Base-by-base conservation (phyloP, 2,329 filamentous ascomycete genomes). In the Exophiala aquamarina region DNA sequence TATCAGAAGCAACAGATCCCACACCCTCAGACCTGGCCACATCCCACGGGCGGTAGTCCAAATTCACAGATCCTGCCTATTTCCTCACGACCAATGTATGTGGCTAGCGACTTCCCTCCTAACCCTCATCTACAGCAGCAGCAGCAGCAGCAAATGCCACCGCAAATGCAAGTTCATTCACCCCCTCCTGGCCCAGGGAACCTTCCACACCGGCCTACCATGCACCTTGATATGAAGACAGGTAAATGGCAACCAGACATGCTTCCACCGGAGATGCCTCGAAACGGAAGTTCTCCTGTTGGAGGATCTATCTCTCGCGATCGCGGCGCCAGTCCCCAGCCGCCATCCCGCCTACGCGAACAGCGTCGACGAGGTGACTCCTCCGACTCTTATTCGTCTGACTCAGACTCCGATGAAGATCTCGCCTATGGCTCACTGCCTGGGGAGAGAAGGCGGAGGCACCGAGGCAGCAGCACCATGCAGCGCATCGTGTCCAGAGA, bases 221-320 rank as follows among this genome's bases (percentile, higher is more conserved):
- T 46, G 28, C 41, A 52, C 33, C 35, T 44, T 17, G 50, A 52
- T 33, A 36, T 35, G 14, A 52, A 52, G 37, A 52, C 50, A 18
- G 50, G 50, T 4, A 49, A 40, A 33, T 35, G 43, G 28, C 47
- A 43, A 15, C 23, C 31, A 11, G 42, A 43, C 15, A 44, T 52
- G 44, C 43, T 49, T 19, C 50, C 50, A 17, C 41, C 41, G 3
- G 50, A 52, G 19, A 37, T 46, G 35, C 45, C 41, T 4, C 31
- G 38, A 9, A 13, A 6, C 37, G 35, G 17, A 6, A 37, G 35
- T n/a, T 8, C 20, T 4, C 35, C 35, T 7, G 18, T n/a, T 6
- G 23, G 23, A 26, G 6, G 6, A 6, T 11, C 23, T 11, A 26
- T 6, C 35, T 13, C 35, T 4, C 14, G n/a, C 14, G 20, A 15